Evolutionary conservation across 2,329 filamentous ascomycete genomes (phyloP).

Genomic region (Cordyceps javanica): DNA sequence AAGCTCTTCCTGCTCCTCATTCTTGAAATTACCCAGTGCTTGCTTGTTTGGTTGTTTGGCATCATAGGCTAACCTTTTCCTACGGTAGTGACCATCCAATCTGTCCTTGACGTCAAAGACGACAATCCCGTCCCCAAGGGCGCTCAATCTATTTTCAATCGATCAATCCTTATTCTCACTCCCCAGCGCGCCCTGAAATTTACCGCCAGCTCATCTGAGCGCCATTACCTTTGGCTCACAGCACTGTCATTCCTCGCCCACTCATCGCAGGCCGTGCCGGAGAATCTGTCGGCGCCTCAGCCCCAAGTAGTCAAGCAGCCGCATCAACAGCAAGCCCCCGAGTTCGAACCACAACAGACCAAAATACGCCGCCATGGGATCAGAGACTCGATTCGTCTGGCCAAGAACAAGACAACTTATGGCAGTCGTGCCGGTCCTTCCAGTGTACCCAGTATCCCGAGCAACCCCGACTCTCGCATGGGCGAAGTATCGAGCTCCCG

Average conservation of each 20-base stretch:
- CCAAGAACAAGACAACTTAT: constrained; percentile 59
- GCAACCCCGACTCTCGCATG: constrained; percentile 30
- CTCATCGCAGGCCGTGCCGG: constrained; percentile 73
- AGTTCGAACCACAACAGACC: constrained; percentile 43
- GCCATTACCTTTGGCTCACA: constrained; percentile 92
- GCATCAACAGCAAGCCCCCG: constrained; percentile 37
- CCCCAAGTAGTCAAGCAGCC: constrained; percentile 27
- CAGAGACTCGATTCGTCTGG: constrained; percentile 82
- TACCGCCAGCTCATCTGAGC: constrained; percentile 73
- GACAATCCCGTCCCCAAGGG: constrained; percentile 75
- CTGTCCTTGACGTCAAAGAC: constrained; percentile 93
- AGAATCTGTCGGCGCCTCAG: constrained; percentile 54
- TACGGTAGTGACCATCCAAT: constrained; percentile 77
- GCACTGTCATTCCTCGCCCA: constrained; percentile 92
- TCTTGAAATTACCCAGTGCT: constrained; percentile 16
- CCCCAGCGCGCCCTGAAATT: constrained; percentile 93
- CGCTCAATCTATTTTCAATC: constrained; percentile 63
- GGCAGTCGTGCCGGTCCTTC: constrained; percentile 41
- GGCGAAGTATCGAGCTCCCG: constrained; percentile 31
- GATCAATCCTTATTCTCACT: constrained; percentile 91
- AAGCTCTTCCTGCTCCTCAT: constrained; percentile 38
- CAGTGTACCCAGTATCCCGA: constrained; percentile 42
- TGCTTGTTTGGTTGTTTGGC: constrained; percentile 13
- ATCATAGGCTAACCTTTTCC: constrained; percentile 26
- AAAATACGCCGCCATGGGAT: constrained; percentile 54